Base-by-base conservation (phyloP, 768 basidiomycete genomes). In the Hemileccinum rubropunctum region DNA sequence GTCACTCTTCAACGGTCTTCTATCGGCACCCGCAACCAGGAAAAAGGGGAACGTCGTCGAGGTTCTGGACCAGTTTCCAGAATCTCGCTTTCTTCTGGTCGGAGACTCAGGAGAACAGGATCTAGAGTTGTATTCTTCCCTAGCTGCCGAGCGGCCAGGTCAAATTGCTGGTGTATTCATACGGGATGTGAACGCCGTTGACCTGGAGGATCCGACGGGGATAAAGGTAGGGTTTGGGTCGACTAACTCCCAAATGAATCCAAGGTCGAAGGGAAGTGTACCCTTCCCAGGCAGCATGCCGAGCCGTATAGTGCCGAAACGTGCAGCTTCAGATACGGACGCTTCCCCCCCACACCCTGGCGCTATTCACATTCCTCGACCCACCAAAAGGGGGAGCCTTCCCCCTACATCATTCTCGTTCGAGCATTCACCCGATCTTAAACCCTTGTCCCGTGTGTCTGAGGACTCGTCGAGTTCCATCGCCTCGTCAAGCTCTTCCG, bases 51-150 rank as follows among this genome's bases (percentile, higher is more conserved):
- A 86, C 17, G 81, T 98, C 8, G 63, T 85, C n/a, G 89, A 94
- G 34, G 74, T 91, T 18, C 71, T 95, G 12, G 78, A 86, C 34
- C 72, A 81, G 3, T 95, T 95, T 65, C 82, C 82, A 0, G 73
- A 82, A 35, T 82, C 88, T 1, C 73, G 69, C 34, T 97, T 98
- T 69, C 68, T 98, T 61, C 79, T 95, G 42, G 75, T 98, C 35
- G 95, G 95, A 7, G 95, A 98, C 65, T 83, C 86, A 0, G 95
- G 95, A 30, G 95, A 98, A 63, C 95, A 97, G 58, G 95, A 98
- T 68, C 71, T 98, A 38, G 94, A 98, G 66, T 75, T 98, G 2
- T 98, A 98, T 65, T 75, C 85, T 13, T 74, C 82, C 3, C 63
- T 95, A 15, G 92, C 95, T 1, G 66, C 71, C 15, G 84, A 90